These are phyloP conservation scores for Solanum rostratum DNA, from an alignment of 257 asterid genomes.

Conservation along the genomic window DNA sequence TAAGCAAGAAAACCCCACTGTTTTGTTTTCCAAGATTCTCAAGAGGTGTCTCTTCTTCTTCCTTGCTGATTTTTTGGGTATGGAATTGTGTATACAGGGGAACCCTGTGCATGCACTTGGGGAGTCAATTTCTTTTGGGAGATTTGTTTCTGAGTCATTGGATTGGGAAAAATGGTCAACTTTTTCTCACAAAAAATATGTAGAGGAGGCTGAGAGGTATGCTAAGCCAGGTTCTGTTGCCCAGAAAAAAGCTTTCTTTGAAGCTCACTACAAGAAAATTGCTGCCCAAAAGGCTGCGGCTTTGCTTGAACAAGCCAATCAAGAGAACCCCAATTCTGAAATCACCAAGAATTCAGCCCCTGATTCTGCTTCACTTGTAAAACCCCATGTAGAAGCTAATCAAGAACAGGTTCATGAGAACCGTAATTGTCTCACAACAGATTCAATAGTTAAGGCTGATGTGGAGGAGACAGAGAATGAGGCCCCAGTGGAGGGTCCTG, in stretches of 20 bases:
- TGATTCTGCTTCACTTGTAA: not conserved
- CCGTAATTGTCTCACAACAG: not conserved
- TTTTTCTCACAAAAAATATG: conserved; percentile 77
- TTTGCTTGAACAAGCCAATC: conserved; percentile 41
- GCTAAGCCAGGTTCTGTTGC: conserved; percentile 88
- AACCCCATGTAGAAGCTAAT: conserved; percentile 6
- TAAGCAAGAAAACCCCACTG: not conserved
- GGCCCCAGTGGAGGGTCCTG: conserved; percentile 2
- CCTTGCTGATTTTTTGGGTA: not conserved
- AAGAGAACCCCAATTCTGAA: conserved; percentile 5
- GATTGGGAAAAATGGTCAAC: conserved; percentile 93
- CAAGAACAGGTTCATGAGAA: not conserved
- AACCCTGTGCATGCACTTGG: conserved; percentile 59
- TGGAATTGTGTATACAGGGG: conserved; percentile 35
- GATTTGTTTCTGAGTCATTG: conserved; percentile 58
- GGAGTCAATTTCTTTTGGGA: conserved; percentile 81
- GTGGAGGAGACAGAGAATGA: not conserved
- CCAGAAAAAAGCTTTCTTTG: conserved; percentile 92
- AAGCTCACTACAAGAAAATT: conserved; percentile 90
- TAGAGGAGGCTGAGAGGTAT: conserved; percentile 85
- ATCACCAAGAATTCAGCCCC: not conserved
- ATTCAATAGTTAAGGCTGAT: not conserved
- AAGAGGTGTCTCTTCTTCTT: not conserved
- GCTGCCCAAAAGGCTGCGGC: conserved; percentile 88
- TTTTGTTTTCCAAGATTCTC: not conserved